These are phyloP conservation scores for Talaromyces sp. DNA, from an alignment of 2,329 filamentous ascomycete genomes.

Conservation along the genomic window DNA sequence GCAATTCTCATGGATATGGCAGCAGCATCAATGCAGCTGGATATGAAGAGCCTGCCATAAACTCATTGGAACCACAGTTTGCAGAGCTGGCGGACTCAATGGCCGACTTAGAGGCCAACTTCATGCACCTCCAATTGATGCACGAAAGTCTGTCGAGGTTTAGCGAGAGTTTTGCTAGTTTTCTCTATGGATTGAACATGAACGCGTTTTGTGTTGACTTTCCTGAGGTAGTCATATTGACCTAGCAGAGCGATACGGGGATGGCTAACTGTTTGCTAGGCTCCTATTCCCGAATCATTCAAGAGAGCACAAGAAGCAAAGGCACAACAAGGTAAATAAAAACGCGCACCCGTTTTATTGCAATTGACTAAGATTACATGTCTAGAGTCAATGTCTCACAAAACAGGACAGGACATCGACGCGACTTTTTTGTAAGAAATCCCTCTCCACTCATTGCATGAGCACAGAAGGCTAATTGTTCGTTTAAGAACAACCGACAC, in stretches of 20 bases:
- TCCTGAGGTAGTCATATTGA: constrained; percentile 73
- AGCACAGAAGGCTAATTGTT: not conserved
- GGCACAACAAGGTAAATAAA: constrained; percentile 43
- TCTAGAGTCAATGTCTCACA: constrained; percentile 15
- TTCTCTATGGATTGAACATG: constrained; percentile 96
- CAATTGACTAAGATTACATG: not conserved
- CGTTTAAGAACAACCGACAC: constrained; percentile 74
- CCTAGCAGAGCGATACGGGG: not conserved
- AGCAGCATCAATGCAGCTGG: constrained; percentile 28
- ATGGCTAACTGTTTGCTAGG: constrained; percentile 45
- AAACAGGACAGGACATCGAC: constrained; percentile 54
- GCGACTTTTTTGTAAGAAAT: constrained; percentile 75
- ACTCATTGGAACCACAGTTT: constrained; percentile 81
- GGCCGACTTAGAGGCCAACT: constrained; percentile 92
- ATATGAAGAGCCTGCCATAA: constrained; percentile 59
- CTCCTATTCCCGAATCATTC: constrained; percentile 79
- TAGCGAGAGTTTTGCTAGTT: constrained; percentile 91
- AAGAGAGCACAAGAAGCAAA: constrained; percentile 58
- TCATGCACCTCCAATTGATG: constrained; percentile 95
- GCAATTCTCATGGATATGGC: constrained; percentile 62
- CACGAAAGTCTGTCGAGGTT: constrained; percentile 91
- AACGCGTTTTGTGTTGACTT: constrained; percentile 99
- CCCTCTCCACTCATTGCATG: not conserved
- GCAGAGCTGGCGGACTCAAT: constrained; percentile 90
- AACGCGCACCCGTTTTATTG: no score